phyloP scores from a whole-genome alignment of 1,284 basidiomycete genomes.

The Moesziomyces sp. region DNA sequence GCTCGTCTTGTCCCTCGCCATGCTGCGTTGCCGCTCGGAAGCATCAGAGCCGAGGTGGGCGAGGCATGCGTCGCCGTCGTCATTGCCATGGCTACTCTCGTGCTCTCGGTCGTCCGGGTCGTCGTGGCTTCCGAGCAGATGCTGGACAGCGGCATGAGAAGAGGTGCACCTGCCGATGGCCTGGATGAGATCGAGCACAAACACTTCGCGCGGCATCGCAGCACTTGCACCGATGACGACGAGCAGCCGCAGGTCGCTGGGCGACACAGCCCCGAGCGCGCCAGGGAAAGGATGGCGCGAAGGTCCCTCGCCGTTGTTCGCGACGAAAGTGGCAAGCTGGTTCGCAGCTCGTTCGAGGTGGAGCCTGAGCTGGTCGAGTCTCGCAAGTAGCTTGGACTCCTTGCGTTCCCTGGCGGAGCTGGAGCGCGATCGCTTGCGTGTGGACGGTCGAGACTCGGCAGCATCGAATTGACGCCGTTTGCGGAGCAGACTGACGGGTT shows the following conservation, averaged over 20 bases:
- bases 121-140: not conserved
- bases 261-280: not conserved
- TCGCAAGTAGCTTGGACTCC: slow-evolving; percentile 23
- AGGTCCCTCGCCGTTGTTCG: slow-evolving; percentile 29
- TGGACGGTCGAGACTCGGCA: not conserved
- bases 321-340: slow-evolving; percentile 5
- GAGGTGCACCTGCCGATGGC: slow-evolving; percentile 12
- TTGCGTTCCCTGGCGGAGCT: slow-evolving; percentile 10
- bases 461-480: slow-evolving; percentile 2
- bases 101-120: not conserved
- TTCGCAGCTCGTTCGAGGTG: slow-evolving; percentile 17
- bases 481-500: slow-evolving; percentile 32
- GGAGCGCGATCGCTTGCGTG: slow-evolving; percentile 1
- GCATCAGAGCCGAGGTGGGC: slow-evolving; percentile 1
- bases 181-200: slow-evolving; percentile 31
- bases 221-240: slow-evolving; percentile 40
- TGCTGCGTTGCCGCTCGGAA: slow-evolving; percentile 13
- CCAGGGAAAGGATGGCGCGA: slow-evolving; percentile 7
- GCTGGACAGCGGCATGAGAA: not conserved
- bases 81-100: not conserved
- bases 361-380: slow-evolving; percentile 24
- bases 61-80: not conserved
- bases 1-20: slow-evolving; percentile 43
- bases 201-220: slow-evolving; percentile 27
- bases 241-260: slow-evolving; percentile 21